A percentile compares a stretch with the other conserved stretches of the same genome.
These are phyloP conservation scores for Chytriomyces sp. DNA, from an alignment of 192 early-diverging fungal genomes.

Conservation along the genomic window DNA sequence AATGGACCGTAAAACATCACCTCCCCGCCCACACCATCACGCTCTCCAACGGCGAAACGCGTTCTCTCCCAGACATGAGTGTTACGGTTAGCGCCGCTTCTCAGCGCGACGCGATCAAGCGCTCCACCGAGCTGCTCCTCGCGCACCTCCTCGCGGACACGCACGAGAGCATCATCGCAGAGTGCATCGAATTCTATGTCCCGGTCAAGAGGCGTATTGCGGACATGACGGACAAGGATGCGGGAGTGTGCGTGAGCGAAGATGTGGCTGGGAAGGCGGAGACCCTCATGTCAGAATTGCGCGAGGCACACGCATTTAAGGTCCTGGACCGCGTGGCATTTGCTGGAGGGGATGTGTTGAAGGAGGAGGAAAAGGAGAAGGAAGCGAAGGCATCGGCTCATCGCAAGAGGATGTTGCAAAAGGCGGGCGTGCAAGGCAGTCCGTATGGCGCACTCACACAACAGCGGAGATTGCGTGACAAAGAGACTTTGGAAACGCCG, in stretches of 20 bases:
- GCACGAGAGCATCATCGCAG: conserved; percentile 24
- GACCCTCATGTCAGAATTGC: conserved; percentile 13
- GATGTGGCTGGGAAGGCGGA: conserved; percentile 19
- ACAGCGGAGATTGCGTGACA: not conserved
- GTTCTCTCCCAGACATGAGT: conserved; percentile 10
- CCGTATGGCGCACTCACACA: too few species aligned
- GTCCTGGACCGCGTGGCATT: not conserved
- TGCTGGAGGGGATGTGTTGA: not conserved
- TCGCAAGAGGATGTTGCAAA: too few species aligned
- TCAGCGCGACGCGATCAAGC: conserved; percentile 9
- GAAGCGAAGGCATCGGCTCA: too few species aligned
- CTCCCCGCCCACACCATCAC: conserved; percentile 16
- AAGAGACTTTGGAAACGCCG: conserved; percentile 26
- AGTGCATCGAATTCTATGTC: conserved; percentile 27
- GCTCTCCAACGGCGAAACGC: not conserved
- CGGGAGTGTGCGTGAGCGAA: conserved; percentile 37
- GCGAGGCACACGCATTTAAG: conserved; percentile 10
- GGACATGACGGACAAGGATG: conserved; percentile 26
- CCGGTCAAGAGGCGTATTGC: conserved; percentile 37
- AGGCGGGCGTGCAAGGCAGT: not conserved
- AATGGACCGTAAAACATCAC: conserved; percentile 12
- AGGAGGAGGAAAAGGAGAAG: not conserved
- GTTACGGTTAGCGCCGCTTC: not conserved
- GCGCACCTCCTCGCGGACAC: conserved; percentile 34
- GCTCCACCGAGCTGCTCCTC: conserved; percentile 22